Evolutionary conservation across 1,284 basidiomycete species (phyloP).

Genomic region (Puccinia sorghi): DNA sequence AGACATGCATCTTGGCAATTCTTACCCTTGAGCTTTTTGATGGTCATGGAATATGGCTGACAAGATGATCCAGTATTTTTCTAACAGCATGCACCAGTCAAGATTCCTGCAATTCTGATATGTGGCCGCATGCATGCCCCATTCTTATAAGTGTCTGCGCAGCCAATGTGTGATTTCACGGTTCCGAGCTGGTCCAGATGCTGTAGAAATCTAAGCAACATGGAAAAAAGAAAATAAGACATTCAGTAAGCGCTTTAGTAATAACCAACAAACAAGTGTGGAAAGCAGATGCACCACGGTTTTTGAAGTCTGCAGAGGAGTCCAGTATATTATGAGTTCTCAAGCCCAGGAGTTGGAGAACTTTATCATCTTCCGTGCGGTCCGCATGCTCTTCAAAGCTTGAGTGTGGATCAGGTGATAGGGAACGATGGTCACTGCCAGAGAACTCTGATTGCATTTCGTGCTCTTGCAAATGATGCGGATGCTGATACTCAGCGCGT

Average conservation of each 20-base stretch:
- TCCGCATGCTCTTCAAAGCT: neutral
- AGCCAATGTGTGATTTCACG: neutral
- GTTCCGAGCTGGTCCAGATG: neutral
- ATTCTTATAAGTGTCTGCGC: neutral
- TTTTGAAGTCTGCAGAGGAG: neutral
- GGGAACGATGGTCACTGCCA: neutral
- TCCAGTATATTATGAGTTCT: neutral
- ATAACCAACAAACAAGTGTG: neutral
- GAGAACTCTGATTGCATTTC: neutral
- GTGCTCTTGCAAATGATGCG: neutral
- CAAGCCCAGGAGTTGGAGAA: neutral
- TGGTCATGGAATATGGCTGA: too few species aligned
- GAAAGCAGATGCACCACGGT: neutral
- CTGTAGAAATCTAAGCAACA: neutral
- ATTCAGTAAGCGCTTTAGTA: neutral
- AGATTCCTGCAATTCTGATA: neutral
- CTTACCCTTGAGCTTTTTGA: too few species aligned
- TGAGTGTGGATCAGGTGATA: neutral
- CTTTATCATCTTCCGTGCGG: neutral
- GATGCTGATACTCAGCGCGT: neutral
- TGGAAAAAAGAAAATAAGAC: neutral
- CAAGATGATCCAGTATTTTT: too few species aligned
- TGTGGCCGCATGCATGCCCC: neutral
- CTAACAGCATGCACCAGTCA: too few species aligned
- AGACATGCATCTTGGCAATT: too few species aligned